Evolutionary conservation across 2,329 filamentous ascomycete genomes (phyloP).

Genomic region (Aspergillus uvarum): DNA sequence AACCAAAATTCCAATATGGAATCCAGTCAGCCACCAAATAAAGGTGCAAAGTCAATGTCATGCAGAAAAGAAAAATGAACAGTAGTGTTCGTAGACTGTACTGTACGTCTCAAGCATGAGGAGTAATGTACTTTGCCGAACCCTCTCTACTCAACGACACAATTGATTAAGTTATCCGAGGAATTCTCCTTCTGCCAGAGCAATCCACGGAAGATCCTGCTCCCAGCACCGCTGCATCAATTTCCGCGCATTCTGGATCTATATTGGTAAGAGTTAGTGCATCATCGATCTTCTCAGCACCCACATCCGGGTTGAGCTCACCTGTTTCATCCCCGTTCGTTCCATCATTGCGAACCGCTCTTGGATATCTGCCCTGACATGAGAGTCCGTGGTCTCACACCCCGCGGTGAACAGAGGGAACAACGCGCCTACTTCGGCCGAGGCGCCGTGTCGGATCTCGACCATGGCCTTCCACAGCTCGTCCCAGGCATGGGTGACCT

Average conservation of each 20-base stretch:
- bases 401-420: constrained; percentile 84
- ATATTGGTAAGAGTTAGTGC: background rate
- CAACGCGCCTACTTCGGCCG: constrained; percentile 71
- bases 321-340: constrained; percentile 74
- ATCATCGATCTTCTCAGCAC: background rate
- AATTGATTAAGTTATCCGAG: constrained; percentile 29
- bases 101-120: too few species aligned
- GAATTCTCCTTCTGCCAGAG: constrained; percentile 41
- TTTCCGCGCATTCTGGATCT: constrained; percentile 43
- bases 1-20: too few species aligned
- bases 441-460: constrained; percentile 63
- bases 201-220: constrained; percentile 39
- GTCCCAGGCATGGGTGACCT: constrained; percentile 63
- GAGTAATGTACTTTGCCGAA: too few species aligned
- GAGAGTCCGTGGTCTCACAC: constrained; percentile 63
- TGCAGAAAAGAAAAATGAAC: too few species aligned
- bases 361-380: constrained; percentile 61
- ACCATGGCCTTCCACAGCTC: constrained; percentile 64
- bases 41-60: too few species aligned
- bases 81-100: too few species aligned
- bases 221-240: constrained; percentile 45
- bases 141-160: too few species aligned
- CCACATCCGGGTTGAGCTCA: constrained; percentile 35
- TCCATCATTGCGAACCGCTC: constrained; percentile 67
- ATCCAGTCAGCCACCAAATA: too few species aligned